Conservation (phyloP, 2,329 filamentous ascomycete genomes). For the Alternaria atra region DNA sequence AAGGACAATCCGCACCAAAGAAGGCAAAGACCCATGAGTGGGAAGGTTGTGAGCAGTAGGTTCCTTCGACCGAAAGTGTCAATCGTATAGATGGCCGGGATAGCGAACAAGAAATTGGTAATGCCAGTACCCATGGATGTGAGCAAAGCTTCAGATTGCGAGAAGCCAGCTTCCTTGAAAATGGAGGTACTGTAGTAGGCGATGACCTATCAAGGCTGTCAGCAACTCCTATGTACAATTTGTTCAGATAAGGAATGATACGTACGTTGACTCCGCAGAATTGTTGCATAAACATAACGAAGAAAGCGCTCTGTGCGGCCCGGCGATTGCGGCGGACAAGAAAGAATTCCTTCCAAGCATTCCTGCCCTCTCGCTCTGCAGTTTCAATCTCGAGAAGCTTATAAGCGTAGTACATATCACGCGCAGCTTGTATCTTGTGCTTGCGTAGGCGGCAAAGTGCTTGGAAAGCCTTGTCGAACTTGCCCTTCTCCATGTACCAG, state of each 20-base stretch:
- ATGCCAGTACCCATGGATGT: constrained; percentile 56
- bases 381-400: constrained; percentile 49
- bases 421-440: constrained; percentile 62
- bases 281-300: constrained; percentile 51
- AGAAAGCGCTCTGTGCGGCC: constrained; percentile 44
- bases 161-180: constrained; percentile 48
- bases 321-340: constrained; percentile 45
- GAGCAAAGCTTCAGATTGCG: constrained; percentile 47
- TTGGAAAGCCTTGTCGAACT: constrained; percentile 43
- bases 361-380: constrained; percentile 45
- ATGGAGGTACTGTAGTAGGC: constrained; percentile 43
- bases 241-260: rapidly evolving
- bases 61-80: constrained; percentile 56
- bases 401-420: constrained; percentile 64
- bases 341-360: constrained; percentile 46
- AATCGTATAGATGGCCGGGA: constrained; percentile 56
- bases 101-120: constrained; percentile 57
- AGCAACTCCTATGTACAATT: neutral
- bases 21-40: constrained; percentile 56
- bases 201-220: constrained; percentile 24
- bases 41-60: constrained; percentile 57
- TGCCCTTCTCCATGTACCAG: constrained; percentile 49
- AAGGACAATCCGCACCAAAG: constrained; percentile 42
- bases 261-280: constrained; percentile 41
- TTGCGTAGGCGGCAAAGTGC: constrained; percentile 62